Base-by-base conservation (phyloP, 176 grass and related monocot genomes). In the Paspalum vaginatum region DNA sequence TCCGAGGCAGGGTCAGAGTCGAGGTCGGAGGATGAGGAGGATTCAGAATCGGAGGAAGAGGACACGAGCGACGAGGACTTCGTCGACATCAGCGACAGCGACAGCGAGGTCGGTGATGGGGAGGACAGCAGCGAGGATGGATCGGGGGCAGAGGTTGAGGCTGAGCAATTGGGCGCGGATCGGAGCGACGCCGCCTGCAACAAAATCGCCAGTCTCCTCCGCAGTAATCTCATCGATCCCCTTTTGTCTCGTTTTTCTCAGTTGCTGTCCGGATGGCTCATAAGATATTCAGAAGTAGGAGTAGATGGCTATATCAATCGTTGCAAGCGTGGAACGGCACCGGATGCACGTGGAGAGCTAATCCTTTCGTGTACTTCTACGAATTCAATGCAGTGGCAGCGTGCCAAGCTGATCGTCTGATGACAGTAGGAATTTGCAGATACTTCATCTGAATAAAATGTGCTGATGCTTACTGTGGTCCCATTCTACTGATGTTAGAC, bases 171-270 rank as follows among this genome's bases (percentile, higher is more conserved):
- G 15, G 59, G 53, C n/a, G 78, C 71, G 47, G 83, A 82, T 60
- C 77, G 47, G 8, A 54, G 79, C 47, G 89, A 85, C 45, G 80
- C 65, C 1, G 46, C 69, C 47, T 87, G 66, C 84, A 75, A 76
- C 20, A 91, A 85, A 87, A 86, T 94, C 68, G 17, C 85, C 77
- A 48, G 88, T 70, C 84, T 89, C 24, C 77, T 94, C 63, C 49
- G 57, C 37, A 70, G 92, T 91, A 89, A 68, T 11, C 51, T 38
- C 73, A 58, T 70, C 45, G 27, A 67, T 60, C 48, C 40, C 75
- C 49, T 43, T 50, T 25, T 3, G 0, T 25, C 9, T 59, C 72
- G 37, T 18, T 44, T 68, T 66, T 27, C 25, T 7, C 8, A 37
- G 25, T 46, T 63, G 25, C 8, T 49, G 11, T 57, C 47, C 43